Base-by-base conservation (phyloP, 805 yeast genomes). In the Sungouiozyma ichnusensis region DNA sequence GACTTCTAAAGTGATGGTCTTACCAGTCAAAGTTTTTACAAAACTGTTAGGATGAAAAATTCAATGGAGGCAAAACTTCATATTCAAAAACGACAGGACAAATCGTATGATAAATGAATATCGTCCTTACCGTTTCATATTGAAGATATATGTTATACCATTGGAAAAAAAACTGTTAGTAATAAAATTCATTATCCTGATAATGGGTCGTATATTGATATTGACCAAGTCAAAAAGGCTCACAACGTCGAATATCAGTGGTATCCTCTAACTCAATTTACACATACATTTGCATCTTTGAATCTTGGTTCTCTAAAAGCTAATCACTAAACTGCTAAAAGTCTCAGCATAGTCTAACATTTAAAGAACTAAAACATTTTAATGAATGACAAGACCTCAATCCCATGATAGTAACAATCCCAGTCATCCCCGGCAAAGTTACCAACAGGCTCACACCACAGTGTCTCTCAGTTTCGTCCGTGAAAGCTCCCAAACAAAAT, bases 1-100 rank as follows among this genome's bases (percentile, higher is more conserved):
- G 67, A 86, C 95, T 79, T 86, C 95, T 62, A 86, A 80, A 80
- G 95, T 86, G 74, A 86, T 86, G 68, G 94, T 80, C 82, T 87
- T 87, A 72, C 96, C 96, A 60, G 97, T 87, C 68, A 88, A 80
- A 71, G 97, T 87, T 77, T 88, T 88, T 68, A 88, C 96, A 75
- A 88, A 88, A 72, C 83, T 78, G 33, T 40, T 16, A 18, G 14
- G 15, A 45, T 38, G 35, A 16, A 33, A 8, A 16, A 20, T 6
- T 31, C 16, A 18, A 40, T 13, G 8, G 18, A 32, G 16, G 18
- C n/a, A 15, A 27, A 27, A 13, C 20, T 19, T 7, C 4, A 35
- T 33, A 18, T 13, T 6, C 33, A 16, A 9, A 40, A 16, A 40
- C 9, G 16, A 29, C 18, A 14, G 9, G 18, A 13, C 6, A 33